These are phyloP conservation scores for Termitomyces sp. DNA, from an alignment of 768 basidiomycete species.

Conservation along the genomic window DNA sequence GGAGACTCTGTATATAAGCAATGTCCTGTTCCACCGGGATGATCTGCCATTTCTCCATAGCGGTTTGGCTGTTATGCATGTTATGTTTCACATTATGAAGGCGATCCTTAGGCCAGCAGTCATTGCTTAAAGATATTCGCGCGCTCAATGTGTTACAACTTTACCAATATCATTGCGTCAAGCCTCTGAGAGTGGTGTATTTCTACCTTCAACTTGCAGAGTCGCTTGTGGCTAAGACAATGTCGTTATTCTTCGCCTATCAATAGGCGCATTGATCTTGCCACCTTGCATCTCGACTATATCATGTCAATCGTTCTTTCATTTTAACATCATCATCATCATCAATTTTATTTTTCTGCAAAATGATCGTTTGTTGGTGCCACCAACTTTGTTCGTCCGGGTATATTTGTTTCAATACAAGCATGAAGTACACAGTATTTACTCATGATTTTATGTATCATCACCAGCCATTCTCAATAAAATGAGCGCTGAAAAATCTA, in stretches of 20 bases:
- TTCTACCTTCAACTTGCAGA: not conserved
- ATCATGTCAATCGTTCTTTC: not conserved
- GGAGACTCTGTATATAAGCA: not conserved
- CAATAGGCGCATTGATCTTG: not conserved
- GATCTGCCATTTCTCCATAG: not conserved
- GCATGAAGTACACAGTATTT: not conserved
- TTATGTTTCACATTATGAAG: not conserved
- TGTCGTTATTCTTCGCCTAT: not conserved
- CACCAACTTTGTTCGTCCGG: not conserved
- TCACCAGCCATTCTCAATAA: not conserved
- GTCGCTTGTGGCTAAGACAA: not conserved
- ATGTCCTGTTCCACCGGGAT: not conserved
- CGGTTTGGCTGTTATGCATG: not conserved
- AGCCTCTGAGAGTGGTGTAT: not conserved
- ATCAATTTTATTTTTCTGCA: not conserved
- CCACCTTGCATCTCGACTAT: not conserved
- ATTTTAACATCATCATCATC: not conserved
- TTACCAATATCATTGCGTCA: too few relatives aligned
- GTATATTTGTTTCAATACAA: not conserved
- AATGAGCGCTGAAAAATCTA: not conserved
- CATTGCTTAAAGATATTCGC: not conserved
- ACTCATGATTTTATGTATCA: not conserved
- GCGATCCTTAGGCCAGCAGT: not conserved
- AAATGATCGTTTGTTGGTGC: not conserved
- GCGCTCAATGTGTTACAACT: not conserved